phyloP scores from a whole-genome alignment of 2,329 filamentous ascomycete genomes.

The Ophiostoma montium region DNA sequence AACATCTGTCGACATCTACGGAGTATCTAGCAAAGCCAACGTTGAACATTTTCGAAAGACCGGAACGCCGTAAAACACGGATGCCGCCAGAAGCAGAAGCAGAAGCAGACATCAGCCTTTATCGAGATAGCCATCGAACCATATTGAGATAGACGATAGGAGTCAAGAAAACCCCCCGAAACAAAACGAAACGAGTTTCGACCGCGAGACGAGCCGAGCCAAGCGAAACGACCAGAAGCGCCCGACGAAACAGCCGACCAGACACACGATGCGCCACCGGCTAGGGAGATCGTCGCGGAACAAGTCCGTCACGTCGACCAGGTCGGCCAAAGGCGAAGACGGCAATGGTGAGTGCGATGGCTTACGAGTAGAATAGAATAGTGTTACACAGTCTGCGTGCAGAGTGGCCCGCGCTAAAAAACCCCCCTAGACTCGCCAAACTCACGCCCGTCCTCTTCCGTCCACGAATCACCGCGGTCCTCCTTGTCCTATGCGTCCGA shows the following conservation, averaged over 20 bases:
- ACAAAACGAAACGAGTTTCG: background rate
- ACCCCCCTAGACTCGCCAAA: constrained; percentile 1
- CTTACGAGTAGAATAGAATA: too few species aligned
- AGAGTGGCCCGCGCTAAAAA: background rate
- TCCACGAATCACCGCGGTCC: constrained; percentile 16
- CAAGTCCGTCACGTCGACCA: constrained; percentile 10
- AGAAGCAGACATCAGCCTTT: too few species aligned
- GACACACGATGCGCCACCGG: constrained; percentile 12
- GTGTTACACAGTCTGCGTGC: too few species aligned
- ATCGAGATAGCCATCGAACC: too few species aligned
- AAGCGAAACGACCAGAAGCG: background rate
- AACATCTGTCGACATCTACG: too few species aligned
- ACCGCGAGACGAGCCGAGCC: background rate
- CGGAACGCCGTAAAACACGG: too few species aligned
- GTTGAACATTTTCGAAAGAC: too few species aligned
- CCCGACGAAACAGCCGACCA: background rate
- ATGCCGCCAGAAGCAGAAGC: too few species aligned
- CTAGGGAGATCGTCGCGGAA: constrained; percentile 8
- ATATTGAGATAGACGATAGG: too few species aligned
- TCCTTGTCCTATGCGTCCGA: constrained; percentile 26
- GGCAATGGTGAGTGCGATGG: constrained; percentile 6
- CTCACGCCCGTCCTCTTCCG: constrained; percentile 7
- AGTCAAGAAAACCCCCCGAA: too few species aligned
- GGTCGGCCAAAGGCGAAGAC: constrained; percentile 2
- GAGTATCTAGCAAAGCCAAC: too few species aligned